Base-by-base conservation (phyloP, 2,329 filamentous ascomycete species). In the Phyllosticta citrichinensis region DNA sequence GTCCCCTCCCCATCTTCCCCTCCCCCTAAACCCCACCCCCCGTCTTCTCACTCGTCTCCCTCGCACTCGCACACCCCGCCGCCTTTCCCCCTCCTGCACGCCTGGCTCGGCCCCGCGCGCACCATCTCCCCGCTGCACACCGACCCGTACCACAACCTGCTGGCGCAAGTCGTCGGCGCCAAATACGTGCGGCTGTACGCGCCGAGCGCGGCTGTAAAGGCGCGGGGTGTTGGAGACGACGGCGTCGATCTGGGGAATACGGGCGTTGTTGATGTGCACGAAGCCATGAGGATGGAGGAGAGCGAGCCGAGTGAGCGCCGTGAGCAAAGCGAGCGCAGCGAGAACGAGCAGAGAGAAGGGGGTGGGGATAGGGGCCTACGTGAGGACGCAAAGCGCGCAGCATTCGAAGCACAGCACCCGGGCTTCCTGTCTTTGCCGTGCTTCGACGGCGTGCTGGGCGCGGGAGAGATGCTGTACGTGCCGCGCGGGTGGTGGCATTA, bases 401-500 rank as follows among this genome's bases (percentile, higher is more conserved):
- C 69, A 5, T 72, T 73, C 17, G 66, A 73, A 22, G 47, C 63
- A 10, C 35, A 54, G 10, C 85, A 78, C 72, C 80, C 81, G 0
- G 71, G 74, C 0, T 89, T 95, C 65, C 72, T 72, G 56, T 72
- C 79, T 0, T 79, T 88, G 1, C 77, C 81, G 59, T 93, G 87
- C 69, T 75, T 88, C 35, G 94, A 99, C 69, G 86, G 86, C 61
- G 81, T 97, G 1, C 75, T 99, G 5, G 83, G 81, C 30, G 87
- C 88, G 0, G 94, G 93, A 0, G 91, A 99, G 58, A 88, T 86
- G 65, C 71, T 99, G 58, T 94, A 96, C 71, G 89, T 99, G 58
- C 94, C 94, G 0, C 81, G 90, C 5, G 94, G 93, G 0, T 99
- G 94, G 93, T 99, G 94, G 94, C 94, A 99, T 77, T 97, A 97